phyloP scores from a whole-genome alignment of 2,329 filamentous ascomycete species.

The Pseudocercospora cruenta region DNA sequence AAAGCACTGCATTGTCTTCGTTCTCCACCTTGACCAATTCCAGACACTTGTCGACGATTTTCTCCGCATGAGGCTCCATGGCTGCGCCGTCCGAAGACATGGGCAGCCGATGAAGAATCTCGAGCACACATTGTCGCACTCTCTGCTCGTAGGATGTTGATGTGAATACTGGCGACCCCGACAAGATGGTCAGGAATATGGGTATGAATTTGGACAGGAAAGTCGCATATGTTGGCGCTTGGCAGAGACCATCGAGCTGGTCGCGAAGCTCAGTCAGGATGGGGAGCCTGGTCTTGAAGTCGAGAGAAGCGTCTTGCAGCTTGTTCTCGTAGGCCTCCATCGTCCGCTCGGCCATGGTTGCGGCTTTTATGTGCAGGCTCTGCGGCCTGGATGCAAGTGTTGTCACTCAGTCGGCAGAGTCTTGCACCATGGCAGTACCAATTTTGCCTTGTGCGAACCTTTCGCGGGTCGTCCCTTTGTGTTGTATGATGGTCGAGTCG shows the following conservation, averaged over 20 bases:
- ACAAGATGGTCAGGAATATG: constrained; percentile 82
- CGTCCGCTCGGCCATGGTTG: constrained; percentile 44
- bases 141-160: constrained; percentile 91
- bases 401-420: constrained; percentile 5
- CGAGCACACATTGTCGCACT: constrained; percentile 88
- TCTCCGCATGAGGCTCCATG: constrained; percentile 84
- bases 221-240: constrained; percentile 72
- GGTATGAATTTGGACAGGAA: constrained; percentile 90
- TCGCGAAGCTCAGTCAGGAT: constrained; percentile 87
- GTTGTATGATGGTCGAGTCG: background rate
- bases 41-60: constrained; percentile 90
- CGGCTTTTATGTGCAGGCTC: constrained; percentile 11
- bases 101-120: constrained; percentile 88
- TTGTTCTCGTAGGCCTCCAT: constrained; percentile 52
- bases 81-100: constrained; percentile 66
- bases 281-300: constrained; percentile 78
- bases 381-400: constrained; percentile 6
- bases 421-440: background rate
- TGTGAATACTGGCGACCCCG: constrained; percentile 85
- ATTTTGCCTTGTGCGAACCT: background rate
- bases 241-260: constrained; percentile 84
- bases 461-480: background rate
- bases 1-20: constrained; percentile 97
- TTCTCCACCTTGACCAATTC: constrained; percentile 87
- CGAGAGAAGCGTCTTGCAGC: constrained; percentile 54